Percentiles rank a stretch among this genome's conserved stretches.
phyloP scores from a whole-genome alignment of 164 flowering plant species.

The Amborella trichopoda region DNA sequence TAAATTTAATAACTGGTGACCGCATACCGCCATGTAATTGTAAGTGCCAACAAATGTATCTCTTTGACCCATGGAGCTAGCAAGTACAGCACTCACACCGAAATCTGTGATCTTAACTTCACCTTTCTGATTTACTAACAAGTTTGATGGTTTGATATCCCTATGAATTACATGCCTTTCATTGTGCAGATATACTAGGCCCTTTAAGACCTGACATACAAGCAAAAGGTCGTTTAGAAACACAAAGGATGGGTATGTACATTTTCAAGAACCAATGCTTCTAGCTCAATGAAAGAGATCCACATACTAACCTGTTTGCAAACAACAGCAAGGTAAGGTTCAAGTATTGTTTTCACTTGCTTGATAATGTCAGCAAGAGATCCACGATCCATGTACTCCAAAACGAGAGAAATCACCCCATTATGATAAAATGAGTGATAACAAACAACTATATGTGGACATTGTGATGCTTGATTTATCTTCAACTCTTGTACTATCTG shows the following conservation, averaged over 20 bases:
- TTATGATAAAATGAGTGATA: slow-evolving; percentile 95
- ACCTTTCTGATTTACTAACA: slow-evolving; percentile 87
- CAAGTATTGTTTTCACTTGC: slow-evolving; percentile 90
- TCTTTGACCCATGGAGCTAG: slow-evolving; percentile 85
- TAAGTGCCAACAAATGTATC: slow-evolving; percentile 98
- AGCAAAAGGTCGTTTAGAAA: too few relatives aligned
- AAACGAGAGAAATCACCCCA: slow-evolving; percentile 87
- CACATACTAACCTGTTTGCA: slow-evolving; percentile 66
- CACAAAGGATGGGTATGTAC: background rate
- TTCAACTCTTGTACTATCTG: slow-evolving; percentile 96
- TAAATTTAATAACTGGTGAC: too few relatives aligned
- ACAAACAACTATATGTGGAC: slow-evolving; percentile 78
- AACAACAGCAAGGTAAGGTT: slow-evolving; percentile 93
- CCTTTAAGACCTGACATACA: slow-evolving; percentile 64
- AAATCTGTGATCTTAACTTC: slow-evolving; percentile 97
- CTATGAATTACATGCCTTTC: slow-evolving; percentile 95
- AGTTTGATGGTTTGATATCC: slow-evolving; percentile 95
- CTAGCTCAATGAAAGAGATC: background rate
- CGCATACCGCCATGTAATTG: slow-evolving; percentile 96
- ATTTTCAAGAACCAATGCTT: background rate
- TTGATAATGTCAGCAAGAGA: slow-evolving; percentile 75
- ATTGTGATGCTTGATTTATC: slow-evolving; percentile 84
- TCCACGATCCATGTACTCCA: slow-evolving; percentile 99
- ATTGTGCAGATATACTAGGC: slow-evolving; percentile 84
- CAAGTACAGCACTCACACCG: slow-evolving; percentile 93